phyloP scores from a whole-genome alignment of 495 filamentous ascomycete species.

The Cetradonia linearis region DNA sequence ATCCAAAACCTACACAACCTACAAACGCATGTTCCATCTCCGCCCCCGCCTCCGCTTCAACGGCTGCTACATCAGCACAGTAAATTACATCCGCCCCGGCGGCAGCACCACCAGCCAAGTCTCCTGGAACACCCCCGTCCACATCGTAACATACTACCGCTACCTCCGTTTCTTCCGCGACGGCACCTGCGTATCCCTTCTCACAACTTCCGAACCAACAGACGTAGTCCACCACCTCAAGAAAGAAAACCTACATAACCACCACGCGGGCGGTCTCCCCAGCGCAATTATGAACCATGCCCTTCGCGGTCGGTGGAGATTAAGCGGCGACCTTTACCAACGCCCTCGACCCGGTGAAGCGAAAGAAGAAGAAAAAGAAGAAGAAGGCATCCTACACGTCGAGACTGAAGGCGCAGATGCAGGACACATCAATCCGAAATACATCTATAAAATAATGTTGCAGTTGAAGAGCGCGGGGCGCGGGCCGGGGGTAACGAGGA shows the following conservation, averaged over 20 bases:
- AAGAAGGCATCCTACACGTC: slow-evolving; percentile 60
- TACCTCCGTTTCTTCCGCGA: slow-evolving; percentile 93
- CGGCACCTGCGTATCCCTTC: slow-evolving; percentile 66
- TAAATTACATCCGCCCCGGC: slow-evolving; percentile 85
- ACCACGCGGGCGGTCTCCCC: slow-evolving; percentile 28
- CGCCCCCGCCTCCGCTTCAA: slow-evolving; percentile 87
- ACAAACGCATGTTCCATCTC: slow-evolving; percentile 60
- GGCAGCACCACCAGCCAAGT: slow-evolving; percentile 47
- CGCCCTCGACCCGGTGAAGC: slow-evolving; percentile 20
- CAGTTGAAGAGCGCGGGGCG: slow-evolving; percentile 49
- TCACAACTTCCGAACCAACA: slow-evolving; percentile 67
- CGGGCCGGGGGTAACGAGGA: slow-evolving; percentile 41
- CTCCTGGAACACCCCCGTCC: slow-evolving; percentile 73
- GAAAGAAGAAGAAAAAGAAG: slow-evolving; percentile 28
- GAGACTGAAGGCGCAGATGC: slow-evolving; percentile 72
- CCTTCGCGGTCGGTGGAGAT: slow-evolving; percentile 50
- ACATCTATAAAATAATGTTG: slow-evolving; percentile 72
- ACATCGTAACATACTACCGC: slow-evolving; percentile 95
- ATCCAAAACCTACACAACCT: slow-evolving; percentile 27
- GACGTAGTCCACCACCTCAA: slow-evolving; percentile 73
- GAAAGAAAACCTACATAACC: slow-evolving; percentile 37
- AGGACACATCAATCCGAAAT: slow-evolving; percentile 42
- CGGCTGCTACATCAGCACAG: slow-evolving; percentile 89
- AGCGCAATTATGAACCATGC: slow-evolving; percentile 48
- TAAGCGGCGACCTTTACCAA: slow-evolving; percentile 34